Evolutionary conservation across 805 yeast genomes (phyloP).

Genomic region (Starmerella vitae): DNA sequence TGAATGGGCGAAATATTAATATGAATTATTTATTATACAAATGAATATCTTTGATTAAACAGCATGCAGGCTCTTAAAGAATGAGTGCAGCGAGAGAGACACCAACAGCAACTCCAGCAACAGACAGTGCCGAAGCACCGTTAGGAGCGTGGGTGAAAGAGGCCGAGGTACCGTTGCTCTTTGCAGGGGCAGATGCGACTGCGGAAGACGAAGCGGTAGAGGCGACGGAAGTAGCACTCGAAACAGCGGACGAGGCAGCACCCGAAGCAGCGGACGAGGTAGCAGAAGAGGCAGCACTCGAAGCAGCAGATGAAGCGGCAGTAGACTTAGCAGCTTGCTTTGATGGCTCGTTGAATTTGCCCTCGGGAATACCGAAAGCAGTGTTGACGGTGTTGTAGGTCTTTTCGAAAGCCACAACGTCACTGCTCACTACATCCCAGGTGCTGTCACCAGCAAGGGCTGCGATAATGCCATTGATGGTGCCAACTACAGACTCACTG

Average conservation of each 20-base stretch:
- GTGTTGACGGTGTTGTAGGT: slow-evolving; percentile 2
- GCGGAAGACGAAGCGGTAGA: slow-evolving; percentile 9
- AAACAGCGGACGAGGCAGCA: slow-evolving; percentile 6
- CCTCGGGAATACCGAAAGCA: slow-evolving; percentile 6
- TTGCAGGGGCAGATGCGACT: neutral
- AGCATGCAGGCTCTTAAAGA: neutral
- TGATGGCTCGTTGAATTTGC: slow-evolving; percentile 7
- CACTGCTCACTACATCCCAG: slow-evolving; percentile 1
- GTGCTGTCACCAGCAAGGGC: slow-evolving; percentile 6
- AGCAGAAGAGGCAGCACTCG: neutral
- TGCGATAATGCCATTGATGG: slow-evolving; percentile 14
- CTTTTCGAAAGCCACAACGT: slow-evolving; percentile 1
- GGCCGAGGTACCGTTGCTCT: neutral
- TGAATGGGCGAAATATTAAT: neutral
- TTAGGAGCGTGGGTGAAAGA: slow-evolving; percentile 1
- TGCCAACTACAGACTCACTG: slow-evolving; percentile 17
- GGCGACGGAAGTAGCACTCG: slow-evolving; percentile 13
- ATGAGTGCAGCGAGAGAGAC: neutral
- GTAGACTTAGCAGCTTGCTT: neutral
- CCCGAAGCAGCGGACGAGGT: slow-evolving; percentile 6
- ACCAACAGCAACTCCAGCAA: too few relatives aligned
- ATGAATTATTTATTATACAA: neutral
- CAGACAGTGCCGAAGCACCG: too few relatives aligned
- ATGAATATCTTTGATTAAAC: neutral
- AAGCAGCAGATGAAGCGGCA: neutral